A percentile compares a stretch with the other conserved stretches of the same genome.
These are phyloP conservation scores for Amoeboaphelidium protococcarum DNA, from an alignment of 371 early-diverging fungal genomes.

Conservation along the genomic window DNA sequence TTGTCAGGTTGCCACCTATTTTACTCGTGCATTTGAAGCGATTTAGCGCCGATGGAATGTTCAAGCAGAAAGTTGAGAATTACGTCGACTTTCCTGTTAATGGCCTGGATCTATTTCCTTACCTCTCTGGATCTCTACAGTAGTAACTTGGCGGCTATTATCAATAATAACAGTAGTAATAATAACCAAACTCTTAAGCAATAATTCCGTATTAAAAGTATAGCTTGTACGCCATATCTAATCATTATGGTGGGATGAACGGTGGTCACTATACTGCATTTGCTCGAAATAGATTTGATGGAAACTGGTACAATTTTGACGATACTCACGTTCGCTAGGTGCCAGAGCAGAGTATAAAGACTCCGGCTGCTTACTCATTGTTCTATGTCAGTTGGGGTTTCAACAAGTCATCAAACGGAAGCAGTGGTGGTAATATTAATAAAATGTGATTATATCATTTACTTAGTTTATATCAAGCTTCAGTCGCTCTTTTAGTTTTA, in stretches of 20 bases:
- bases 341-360: slow-evolving; percentile 25
- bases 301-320: slow-evolving; percentile 76
- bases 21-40: slow-evolving; percentile 73
- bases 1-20: slow-evolving; percentile 59
- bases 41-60: slow-evolving; percentile 73
- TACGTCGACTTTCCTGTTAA: slow-evolving; percentile 51
- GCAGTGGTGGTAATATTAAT: too few relatives aligned
- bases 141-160: slow-evolving; percentile 1
- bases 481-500: too few relatives aligned
- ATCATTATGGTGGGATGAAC: slow-evolving; percentile 69
- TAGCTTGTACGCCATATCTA: slow-evolving; percentile 7
- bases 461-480: too few relatives aligned
- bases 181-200: slow-evolving; percentile 2
- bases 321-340: slow-evolving; percentile 52
- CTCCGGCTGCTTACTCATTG: slow-evolving; percentile 26
- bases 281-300: slow-evolving; percentile 41
- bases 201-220: neutral
- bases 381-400: slow-evolving; percentile 27
- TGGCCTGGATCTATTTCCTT: slow-evolving; percentile 7
- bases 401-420: too few relatives aligned
- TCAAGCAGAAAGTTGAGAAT: slow-evolving; percentile 69
- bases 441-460: too few relatives aligned
- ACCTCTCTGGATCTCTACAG: neutral
- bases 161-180: slow-evolving; percentile 7
- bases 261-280: slow-evolving; percentile 88